Evolutionary conservation across 2,329 filamentous ascomycete species (phyloP), one percentile per base, ranked within the genome.

Genomic region (Claviceps sp.): DNA sequence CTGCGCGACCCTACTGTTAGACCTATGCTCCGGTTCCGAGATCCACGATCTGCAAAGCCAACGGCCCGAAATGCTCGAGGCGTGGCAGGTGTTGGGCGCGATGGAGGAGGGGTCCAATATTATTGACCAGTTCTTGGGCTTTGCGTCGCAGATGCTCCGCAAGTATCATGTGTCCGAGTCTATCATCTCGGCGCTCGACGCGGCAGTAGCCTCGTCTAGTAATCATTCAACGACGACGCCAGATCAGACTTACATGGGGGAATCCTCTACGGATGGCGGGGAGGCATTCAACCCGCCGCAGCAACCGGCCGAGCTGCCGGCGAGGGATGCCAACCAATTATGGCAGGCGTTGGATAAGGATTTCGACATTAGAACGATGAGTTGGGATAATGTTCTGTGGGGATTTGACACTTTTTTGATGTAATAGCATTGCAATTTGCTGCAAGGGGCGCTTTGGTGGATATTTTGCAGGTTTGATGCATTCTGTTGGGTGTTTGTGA

Each of bases 321-420:
- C 42, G 8, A 37, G 45, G 48, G 48, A 50, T 16, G 22, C 26
- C 11, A 46, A 22, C 6, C 52, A 53, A 45, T 34, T 45, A 30
- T 53, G 52, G 52, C 45, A 53, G 40, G 44, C 40, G 30, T 47
- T 53, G 14, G 48, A 51, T 48, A 38, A 48, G 19, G 52, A 53
- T 24, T 53, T 51, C 34, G 52, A 53, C n/a, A 44, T 48, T 8
- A 51, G 41, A 22, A 48, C 52, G 14, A 53, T 53, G 48, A 51
- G 52, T 37, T 51, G 52, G 52, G 52, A 53, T n/a, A 53, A 53
- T 45, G 52, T 53, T 1, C 3, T 53, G 39, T 53, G 48, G 48
- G 52, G 52, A 11, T 53, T 53, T 37, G 48, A 53, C 19, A 46
- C 48, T 11, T 37, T 53, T 37, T 13, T 53, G 4, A 53, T 53